Evolutionary conservation across 1,284 basidiomycete species (phyloP).

Genomic region (Golubevia sp.): DNA sequence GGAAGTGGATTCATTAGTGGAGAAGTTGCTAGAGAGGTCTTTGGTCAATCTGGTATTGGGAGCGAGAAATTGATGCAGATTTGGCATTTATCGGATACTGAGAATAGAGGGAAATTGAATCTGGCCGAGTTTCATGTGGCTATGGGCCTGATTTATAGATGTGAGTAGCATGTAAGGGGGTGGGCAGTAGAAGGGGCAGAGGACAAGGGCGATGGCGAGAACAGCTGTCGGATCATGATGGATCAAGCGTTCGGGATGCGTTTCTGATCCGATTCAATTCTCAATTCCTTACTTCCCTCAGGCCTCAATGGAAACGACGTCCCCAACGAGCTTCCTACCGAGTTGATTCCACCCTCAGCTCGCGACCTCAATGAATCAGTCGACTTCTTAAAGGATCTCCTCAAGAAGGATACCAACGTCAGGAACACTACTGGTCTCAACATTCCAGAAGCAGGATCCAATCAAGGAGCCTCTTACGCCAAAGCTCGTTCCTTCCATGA

Average conservation of each 20-base stretch:
- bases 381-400: constrained; percentile 84
- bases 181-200: too few species aligned
- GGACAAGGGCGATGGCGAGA: too few species aligned
- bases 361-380: constrained; percentile 89
- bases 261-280: too few species aligned
- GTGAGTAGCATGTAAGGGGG: constrained; percentile 66
- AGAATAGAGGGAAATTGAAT: constrained; percentile 66
- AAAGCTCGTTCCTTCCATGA: constrained; percentile 73
- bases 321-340: constrained; percentile 81
- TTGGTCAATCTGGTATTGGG: constrained; percentile 87
- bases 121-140: constrained; percentile 97
- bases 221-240: too few species aligned
- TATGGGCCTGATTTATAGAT: constrained; percentile 95
- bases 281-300: too few species aligned
- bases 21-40: constrained; percentile 85
- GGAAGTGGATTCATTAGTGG: constrained; percentile 86
- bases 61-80: constrained; percentile 91
- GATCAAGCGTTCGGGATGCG: too few species aligned
- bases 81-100: constrained; percentile 68
- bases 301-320: constrained; percentile 80
- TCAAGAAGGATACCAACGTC: constrained; percentile 75
- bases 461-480: constrained; percentile 63
- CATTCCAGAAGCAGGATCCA: constrained; percentile 56
- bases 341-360: constrained; percentile 90
- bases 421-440: constrained; percentile 63